phyloP scores from a whole-genome alignment of 2,329 filamentous ascomycete species.

The Juglanconis juglandina region DNA sequence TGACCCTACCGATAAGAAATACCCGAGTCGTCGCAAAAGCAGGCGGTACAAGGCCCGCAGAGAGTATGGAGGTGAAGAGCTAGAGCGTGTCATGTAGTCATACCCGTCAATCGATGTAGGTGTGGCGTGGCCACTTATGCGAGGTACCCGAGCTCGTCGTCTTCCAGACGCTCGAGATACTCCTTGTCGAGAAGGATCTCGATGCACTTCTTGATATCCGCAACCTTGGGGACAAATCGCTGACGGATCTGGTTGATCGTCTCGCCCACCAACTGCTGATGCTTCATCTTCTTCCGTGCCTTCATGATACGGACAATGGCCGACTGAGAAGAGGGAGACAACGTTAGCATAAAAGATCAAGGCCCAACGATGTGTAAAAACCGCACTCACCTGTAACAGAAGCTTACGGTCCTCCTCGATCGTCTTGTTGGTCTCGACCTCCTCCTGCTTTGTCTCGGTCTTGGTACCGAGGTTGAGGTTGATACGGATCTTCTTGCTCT shows the following conservation, averaged over 20 bases:
- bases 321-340: constrained; percentile 55
- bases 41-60: neutral
- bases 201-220: constrained; percentile 99
- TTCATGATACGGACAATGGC: constrained; percentile 99
- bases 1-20: constrained; percentile 1
- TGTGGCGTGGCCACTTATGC: constrained; percentile 52
- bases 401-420: constrained; percentile 98
- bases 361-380: neutral
- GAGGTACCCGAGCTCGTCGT: constrained; percentile 90
- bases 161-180: constrained; percentile 92
- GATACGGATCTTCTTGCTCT: constrained; percentile 96
- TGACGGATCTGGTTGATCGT: constrained; percentile 93
- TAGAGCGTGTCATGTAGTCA: constrained; percentile 4
- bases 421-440: constrained; percentile 97
- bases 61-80: neutral
- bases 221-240: constrained; percentile 87
- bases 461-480: constrained; percentile 95
- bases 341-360: constrained; percentile 16
- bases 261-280: constrained; percentile 88
- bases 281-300: constrained; percentile 98
- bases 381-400: constrained; percentile 78
- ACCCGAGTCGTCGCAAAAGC: neutral
- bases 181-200: constrained; percentile 98
- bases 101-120: constrained; percentile 3
- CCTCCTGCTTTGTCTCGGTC: constrained; percentile 92